A percentile compares a stretch with the other conserved stretches of the same genome.
Evolutionary conservation across 2,329 filamentous ascomycete genomes (phyloP).

Genomic region (Cladosporium colombiae): DNA sequence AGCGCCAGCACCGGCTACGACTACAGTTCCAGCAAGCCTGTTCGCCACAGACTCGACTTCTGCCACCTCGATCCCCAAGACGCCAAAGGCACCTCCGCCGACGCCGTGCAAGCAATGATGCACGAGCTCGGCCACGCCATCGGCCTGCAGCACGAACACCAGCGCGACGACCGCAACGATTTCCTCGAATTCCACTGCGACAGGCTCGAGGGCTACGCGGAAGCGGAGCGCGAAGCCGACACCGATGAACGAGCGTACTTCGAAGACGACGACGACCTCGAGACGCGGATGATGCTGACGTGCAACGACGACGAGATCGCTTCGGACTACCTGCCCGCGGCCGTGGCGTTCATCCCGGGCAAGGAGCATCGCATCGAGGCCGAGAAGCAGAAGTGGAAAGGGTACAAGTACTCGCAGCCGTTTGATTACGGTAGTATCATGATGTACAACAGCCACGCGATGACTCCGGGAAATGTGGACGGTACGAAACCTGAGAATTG

Average conservation of each 20-base stretch:
- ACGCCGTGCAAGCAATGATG: slow-evolving; percentile 14
- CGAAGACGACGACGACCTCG: background rate
- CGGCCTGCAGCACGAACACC: slow-evolving; percentile 17
- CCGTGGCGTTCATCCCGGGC: slow-evolving; percentile 2
- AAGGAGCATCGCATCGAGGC: background rate
- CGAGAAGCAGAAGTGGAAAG: background rate
- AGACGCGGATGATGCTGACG: background rate
- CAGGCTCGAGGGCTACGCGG: slow-evolving; percentile 9
- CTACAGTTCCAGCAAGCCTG: slow-evolving; percentile 8
- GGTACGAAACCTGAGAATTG: background rate
- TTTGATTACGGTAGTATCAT: slow-evolving; percentile 21
- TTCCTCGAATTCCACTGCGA: slow-evolving; percentile 8
- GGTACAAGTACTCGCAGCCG: background rate
- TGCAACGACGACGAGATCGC: slow-evolving; percentile 14
- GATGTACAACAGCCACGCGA: slow-evolving; percentile 14
- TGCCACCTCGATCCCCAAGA: slow-evolving; percentile 17
- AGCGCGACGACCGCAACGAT: slow-evolving; percentile 7
- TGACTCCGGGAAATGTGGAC: background rate
- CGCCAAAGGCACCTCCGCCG: background rate
- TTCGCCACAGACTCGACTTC: slow-evolving; percentile 8
- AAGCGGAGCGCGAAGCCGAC: slow-evolving; percentile 1
- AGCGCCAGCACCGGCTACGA: slow-evolving; percentile 25
- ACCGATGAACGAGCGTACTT: slow-evolving; percentile 10
- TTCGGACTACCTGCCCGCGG: slow-evolving; percentile 2
- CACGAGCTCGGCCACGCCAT: slow-evolving; percentile 19